phyloP scores from a whole-genome alignment of 495 filamentous ascomycete genomes.

The Aspergillus bridgeri region DNA sequence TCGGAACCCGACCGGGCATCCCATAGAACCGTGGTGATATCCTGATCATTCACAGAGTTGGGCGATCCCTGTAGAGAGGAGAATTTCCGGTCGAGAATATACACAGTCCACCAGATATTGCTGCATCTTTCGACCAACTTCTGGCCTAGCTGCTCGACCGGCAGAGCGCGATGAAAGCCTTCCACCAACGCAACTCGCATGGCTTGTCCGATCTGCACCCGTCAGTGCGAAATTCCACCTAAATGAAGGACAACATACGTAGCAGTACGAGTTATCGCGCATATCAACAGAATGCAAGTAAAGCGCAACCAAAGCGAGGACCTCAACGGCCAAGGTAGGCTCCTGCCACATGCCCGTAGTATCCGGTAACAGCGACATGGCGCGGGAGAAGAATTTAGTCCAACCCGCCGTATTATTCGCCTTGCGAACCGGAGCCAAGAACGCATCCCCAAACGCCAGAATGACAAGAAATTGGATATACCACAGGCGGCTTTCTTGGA shows the following conservation, averaged over 20 bases:
- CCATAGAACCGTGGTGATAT: conserved; percentile 25
- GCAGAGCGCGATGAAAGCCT: conserved; percentile 28
- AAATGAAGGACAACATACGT: conserved; percentile 18
- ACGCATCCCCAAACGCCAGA: conserved; percentile 33
- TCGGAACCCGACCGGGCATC: conserved; percentile 20
- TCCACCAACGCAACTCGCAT: conserved; percentile 32
- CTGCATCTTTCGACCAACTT: conserved; percentile 22
- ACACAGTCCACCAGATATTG: conserved; percentile 35
- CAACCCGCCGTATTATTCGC: conserved; percentile 16
- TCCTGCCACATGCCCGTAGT: conserved; percentile 28
- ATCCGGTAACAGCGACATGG: conserved; percentile 33
- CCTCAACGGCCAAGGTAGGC: conserved; percentile 26
- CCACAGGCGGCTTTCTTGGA: conserved; percentile 27
- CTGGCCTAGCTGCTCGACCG: conserved; percentile 23
- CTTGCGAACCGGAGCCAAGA: conserved; percentile 22
- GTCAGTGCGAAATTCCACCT: conserved; percentile 2
- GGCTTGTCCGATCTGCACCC: conserved; percentile 28
- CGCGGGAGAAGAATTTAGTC: conserved; percentile 26
- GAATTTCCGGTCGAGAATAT: conserved; percentile 30
- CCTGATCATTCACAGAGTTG: conserved; percentile 25
- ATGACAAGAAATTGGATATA: conserved; percentile 33
- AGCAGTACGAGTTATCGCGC: conserved; percentile 28
- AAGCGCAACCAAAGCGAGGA: conserved; percentile 26
- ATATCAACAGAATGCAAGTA: conserved; percentile 35
- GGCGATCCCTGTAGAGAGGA: conserved; percentile 29